Conservation (phyloP, 495 filamentous ascomycete species). For the Aspergillus campestris region DNA sequence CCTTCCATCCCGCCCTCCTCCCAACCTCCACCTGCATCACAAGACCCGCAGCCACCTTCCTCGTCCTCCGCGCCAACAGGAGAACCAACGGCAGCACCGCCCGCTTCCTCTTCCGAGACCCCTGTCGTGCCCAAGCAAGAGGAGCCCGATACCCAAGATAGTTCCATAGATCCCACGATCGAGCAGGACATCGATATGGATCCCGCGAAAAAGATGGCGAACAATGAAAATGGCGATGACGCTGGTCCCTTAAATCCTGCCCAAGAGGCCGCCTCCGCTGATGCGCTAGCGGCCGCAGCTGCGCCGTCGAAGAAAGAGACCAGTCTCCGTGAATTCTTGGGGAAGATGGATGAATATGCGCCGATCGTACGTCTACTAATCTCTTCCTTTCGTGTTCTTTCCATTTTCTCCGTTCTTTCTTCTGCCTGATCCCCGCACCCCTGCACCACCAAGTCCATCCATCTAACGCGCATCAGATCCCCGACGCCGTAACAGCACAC, state of each 20-base stretch:
- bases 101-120: conserved; percentile 8
- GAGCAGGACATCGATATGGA: conserved; percentile 41
- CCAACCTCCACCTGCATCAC: conserved; percentile 6
- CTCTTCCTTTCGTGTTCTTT: background rate
- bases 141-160: conserved; percentile 14
- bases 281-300: conserved; percentile 27
- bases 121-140: conserved; percentile 26
- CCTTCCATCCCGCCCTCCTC: conserved; percentile 11
- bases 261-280: conserved; percentile 12
- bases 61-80: conserved; percentile 8
- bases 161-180: conserved; percentile 26
- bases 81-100: conserved; percentile 1
- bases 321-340: conserved; percentile 79
- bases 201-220: conserved; percentile 15
- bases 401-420: background rate
- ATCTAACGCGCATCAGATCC: conserved; percentile 56
- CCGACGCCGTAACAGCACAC: conserved; percentile 94
- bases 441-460: background rate
- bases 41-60: conserved; percentile 5
- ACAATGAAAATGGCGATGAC: conserved; percentile 10
- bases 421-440: no score
- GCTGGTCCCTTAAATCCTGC: conserved; percentile 14
- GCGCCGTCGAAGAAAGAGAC: conserved; percentile 78
- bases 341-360: conserved; percentile 97
- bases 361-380: conserved; percentile 64